Evolutionary conservation across 371 early-diverging fungal species (phyloP), one percentile per base, ranked within the genome.

Genomic region (Saksenaea vasiformis): DNA sequence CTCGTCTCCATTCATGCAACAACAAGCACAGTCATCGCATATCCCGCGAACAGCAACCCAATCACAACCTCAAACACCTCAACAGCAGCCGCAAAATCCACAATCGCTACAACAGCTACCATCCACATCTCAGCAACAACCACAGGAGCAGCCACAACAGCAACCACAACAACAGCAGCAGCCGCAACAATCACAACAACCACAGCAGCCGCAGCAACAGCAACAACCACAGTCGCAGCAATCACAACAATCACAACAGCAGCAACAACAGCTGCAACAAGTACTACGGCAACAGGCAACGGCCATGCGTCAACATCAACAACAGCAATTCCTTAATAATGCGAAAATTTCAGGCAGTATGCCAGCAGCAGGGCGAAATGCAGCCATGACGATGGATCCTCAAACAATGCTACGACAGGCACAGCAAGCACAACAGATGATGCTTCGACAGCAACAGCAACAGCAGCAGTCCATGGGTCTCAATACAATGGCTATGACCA

Each of bases 391-490:
- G 7, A 56, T 62, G 53, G 72, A 72, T 54, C 72, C 68, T 22
- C 72, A 72, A n/a, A 34, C 63, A 2, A 58, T 72, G 53, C 19
- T 72, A 19, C 65, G 72, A 65, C 71, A 71, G 36, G 67, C 64
- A 26, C 71, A 70, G 27, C 65, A 69, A 59, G 56, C 62, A 43
- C 71, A 71, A 28, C 58, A 58, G 19, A 38, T 41, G 58, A 38
- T 37, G 26, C 39, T 41, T 19, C 39, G 43, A 24, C 58, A 58
- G 24, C 5, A 27, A 28, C 13, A 63, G 58, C 56, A 62, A 53
- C 65, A 65, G 26, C 72, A 71, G 37, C 70, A 70, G 14, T 67
- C 62, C 39, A 15, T 54, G n/a, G 58, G 58, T 38, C 61, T 54
- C 2, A 56, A 59, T 22, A 61, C 39, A 35, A 58, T 60, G 59